phyloP scores from a whole-genome alignment of 1,139 yeast genomes.

The Nakaseomyces bracarensis region DNA sequence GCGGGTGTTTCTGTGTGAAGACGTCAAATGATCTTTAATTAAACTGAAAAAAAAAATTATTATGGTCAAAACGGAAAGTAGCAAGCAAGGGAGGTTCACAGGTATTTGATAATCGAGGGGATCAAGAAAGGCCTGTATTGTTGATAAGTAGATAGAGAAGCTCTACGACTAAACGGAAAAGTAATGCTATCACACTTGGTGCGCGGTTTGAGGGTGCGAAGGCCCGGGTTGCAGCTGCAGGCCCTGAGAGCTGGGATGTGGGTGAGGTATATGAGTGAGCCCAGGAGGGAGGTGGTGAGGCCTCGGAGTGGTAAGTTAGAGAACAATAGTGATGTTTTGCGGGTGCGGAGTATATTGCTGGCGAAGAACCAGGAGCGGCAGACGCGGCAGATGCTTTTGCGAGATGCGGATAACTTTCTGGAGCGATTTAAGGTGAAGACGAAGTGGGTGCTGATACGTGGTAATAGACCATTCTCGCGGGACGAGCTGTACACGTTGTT shows the following conservation, averaged over 20 bases:
- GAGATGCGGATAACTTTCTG: constrained; percentile 39
- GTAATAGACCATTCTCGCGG: constrained; percentile 39
- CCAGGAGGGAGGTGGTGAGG: constrained; percentile 6
- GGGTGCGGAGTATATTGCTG: constrained; percentile 22
- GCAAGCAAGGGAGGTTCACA: no score
- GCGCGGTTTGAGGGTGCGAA: no score
- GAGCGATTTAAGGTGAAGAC: constrained; percentile 43
- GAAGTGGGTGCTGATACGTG: constrained; percentile 51
- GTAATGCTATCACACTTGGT: no score
- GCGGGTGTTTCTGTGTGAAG: neutral
- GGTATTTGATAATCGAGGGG: no score
- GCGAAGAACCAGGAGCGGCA: constrained; percentile 23
- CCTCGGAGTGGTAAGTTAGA: constrained; percentile 11
- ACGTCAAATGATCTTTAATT: neutral
- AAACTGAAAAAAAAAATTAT: no score
- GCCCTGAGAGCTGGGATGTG: neutral
- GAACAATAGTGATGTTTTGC: constrained; percentile 14
- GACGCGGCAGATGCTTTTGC: constrained; percentile 35
- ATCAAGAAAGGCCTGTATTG: no score
- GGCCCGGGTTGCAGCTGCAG: neutral
- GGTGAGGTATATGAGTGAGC: neutral
- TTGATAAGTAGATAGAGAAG: no score
- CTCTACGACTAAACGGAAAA: no score
- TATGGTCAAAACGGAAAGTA: no score
- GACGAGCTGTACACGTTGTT: constrained; percentile 54